Evolutionary conservation across 257 asterid genomes (phyloP), one percentile per base, ranked within the genome.

Genomic region (Petunia secreta): DNA sequence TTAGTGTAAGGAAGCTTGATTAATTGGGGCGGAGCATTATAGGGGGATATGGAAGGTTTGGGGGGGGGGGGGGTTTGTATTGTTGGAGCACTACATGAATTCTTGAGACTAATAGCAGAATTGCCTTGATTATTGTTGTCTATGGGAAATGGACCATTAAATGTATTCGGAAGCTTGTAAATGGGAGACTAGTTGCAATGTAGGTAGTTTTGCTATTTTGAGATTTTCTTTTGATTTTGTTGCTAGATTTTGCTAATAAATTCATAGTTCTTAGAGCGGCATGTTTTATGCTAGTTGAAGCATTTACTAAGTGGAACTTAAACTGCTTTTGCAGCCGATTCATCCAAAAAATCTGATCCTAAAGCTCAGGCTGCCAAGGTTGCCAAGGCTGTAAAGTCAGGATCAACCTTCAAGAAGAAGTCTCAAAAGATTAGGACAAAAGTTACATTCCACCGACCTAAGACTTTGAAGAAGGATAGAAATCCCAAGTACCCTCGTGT

Each of bases 401-500:
- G 90, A 6, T 71, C 89, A 4, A 63, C 83, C 52, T 59, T 87
- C 14, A 89, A 89, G 90, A 89, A 88, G 86, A 84, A 85, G 89
- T 74, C 86, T 11, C 86, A 87, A 82, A 89, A 89, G 84, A 89
- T 89, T 16, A 86, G 89, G 62, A 89, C 91, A 0, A 89, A 87
- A 43, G 91, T 87, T 16, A 89, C 93, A 62, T 89, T 89, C 77
- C 84, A 89, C 43, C 86, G 91, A 4, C 93, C 93, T 6, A 86
- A 81, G 86, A 89, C 93, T 38, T 85, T 89, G 80, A 86, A 81
- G 87, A 87, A 83, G 75, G 93, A 89, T 0, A 88, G 91, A 77
- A 85, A 46, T 55, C 93, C 93, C 15, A 89, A 87, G 81, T 89
- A 87, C 77, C 93, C 93, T 8, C 90, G 91, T 50, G 84, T 87